Conservation (phyloP, 1,284 basidiomycete genomes). For the Trichosporon sp. region DNA sequence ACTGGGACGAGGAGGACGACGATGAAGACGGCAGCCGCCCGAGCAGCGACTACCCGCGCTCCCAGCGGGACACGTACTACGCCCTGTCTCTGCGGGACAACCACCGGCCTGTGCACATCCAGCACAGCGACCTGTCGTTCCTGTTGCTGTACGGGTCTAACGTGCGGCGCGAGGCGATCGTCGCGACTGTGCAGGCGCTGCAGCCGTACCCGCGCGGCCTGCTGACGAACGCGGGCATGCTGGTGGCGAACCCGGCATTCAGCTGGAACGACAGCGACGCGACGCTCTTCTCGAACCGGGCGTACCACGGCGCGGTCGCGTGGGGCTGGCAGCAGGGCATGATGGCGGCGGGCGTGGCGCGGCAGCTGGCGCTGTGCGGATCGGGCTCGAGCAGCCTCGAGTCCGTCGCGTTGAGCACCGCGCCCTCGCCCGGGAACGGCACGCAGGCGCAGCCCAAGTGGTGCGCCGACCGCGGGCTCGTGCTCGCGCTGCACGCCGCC, state of each 20-base stretch:
- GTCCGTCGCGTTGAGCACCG: neutral
- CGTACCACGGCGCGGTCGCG: conserved; percentile 54
- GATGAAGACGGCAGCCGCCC: conserved; percentile 16
- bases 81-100: conserved; percentile 46
- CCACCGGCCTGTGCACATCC: conserved; percentile 42
- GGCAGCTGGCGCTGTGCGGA: conserved; percentile 49
- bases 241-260: conserved; percentile 53
- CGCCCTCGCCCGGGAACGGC: conserved; percentile 1
- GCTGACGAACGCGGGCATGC: conserved; percentile 39
- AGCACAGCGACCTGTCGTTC: conserved; percentile 52
- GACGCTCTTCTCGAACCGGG: conserved; percentile 42
- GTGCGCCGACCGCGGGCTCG: conserved; percentile 47
- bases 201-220: conserved; percentile 52
- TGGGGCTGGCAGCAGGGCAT: conserved; percentile 53
- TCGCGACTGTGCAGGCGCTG: conserved; percentile 49
- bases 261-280: conserved; percentile 49
- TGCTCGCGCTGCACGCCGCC: conserved; percentile 40
- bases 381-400: conserved; percentile 11
- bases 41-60: neutral
- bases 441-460: conserved; percentile 35
- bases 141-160: conserved; percentile 49
- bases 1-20: neutral
- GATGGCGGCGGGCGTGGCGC: conserved; percentile 51
- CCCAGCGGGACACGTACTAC: conserved; percentile 31
- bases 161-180: conserved; percentile 38